Base-by-base conservation (phyloP, 768 basidiomycete species). In the Tricholoma flavovirens region DNA sequence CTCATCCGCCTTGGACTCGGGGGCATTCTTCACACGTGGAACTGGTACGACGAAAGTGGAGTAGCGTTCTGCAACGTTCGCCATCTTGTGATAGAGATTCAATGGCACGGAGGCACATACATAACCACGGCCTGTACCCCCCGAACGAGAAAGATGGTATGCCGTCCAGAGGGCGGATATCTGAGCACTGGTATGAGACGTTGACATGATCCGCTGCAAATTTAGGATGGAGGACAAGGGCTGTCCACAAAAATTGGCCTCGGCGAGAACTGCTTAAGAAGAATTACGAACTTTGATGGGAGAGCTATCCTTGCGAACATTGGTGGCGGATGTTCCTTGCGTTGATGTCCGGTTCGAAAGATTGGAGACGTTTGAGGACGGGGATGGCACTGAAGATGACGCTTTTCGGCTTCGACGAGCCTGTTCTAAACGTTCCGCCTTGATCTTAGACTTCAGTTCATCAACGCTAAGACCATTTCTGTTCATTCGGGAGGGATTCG, bases 151-250 rank as follows among this genome's bases (percentile, higher is more conserved):
- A 12, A 83, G 79, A 67, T 98, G 95, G 65, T 95, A 98, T 0
- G 89, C 80, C 3, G 83, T 90, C 96, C 96, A 98, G 0, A 98
- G 77, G 0, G 86, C 79, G 3, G 86, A 80, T 62, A 99, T 80
- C 66, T 91, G 88, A 9, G 81, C 80, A 5, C 83, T 54, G 2
- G 88, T 85, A 67, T 92, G 89, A 0, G 88, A 82, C 9, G 80
- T 79, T 22, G 80, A 73, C 55, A 90, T 64, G 21, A 95, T 71
- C 53, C 83, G 82, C 17, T 83, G 73, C 11, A 95, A 68, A 69
- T 97, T 93, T 62, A 98, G 74, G 58, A 97, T 86, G 8, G 79
- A 83, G 3, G 84, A 81, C 19, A 98, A 77, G 9, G 93, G 87
- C 96, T 98, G 63, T 17, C 19, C 21, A 52, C 22, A 32, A 54